Conservation (phyloP, 1,139 yeast species). For the Geotrichum klebahnii region DNA sequence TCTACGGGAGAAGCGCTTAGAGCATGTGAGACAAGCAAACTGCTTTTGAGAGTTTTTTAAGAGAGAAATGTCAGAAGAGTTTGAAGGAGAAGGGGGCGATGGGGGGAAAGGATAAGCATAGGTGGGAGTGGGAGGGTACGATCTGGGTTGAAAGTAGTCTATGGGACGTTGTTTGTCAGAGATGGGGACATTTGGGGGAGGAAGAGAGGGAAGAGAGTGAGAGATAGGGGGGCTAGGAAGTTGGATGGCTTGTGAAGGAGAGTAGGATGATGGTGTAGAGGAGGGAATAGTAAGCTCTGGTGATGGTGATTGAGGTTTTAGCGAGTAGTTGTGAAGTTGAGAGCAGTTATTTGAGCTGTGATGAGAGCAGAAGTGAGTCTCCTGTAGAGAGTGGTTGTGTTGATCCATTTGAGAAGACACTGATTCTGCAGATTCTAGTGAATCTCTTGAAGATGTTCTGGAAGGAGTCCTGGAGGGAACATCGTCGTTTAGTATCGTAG, state of each 20-base stretch:
- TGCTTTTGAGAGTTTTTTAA: slow-evolving; percentile 24
- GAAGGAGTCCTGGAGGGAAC: too few relatives aligned
- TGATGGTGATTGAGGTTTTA: slow-evolving; percentile 2
- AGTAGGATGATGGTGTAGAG: background rate
- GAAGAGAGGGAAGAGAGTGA: slow-evolving; percentile 6
- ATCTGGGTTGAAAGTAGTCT: slow-evolving; percentile 15
- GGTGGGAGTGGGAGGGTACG: slow-evolving; percentile 2
- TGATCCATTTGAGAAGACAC: too few relatives aligned
- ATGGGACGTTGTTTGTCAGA: background rate
- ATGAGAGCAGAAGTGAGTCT: too few relatives aligned
- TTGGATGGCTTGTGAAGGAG: slow-evolving; percentile 6
- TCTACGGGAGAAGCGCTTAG: slow-evolving; percentile 52
- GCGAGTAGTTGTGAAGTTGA: too few relatives aligned
- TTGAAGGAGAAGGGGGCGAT: slow-evolving; percentile 16
- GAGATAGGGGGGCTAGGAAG: slow-evolving; percentile 17
- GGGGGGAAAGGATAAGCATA: slow-evolving; percentile 15
- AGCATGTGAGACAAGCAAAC: slow-evolving; percentile 31
- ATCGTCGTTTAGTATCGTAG: slow-evolving; percentile 26
- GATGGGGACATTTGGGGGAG: background rate
- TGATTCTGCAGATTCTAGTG: background rate
- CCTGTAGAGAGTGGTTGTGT: too few relatives aligned
- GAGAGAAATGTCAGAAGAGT: slow-evolving; percentile 8
- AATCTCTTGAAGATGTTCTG: too few relatives aligned
- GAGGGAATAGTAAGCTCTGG: too few relatives aligned
- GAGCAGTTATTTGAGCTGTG: too few relatives aligned